Evolutionary conservation across 805 yeast species (phyloP), one percentile per base, ranked within the genome.

Genomic region (Lipomyces yamanashiensis): DNA sequence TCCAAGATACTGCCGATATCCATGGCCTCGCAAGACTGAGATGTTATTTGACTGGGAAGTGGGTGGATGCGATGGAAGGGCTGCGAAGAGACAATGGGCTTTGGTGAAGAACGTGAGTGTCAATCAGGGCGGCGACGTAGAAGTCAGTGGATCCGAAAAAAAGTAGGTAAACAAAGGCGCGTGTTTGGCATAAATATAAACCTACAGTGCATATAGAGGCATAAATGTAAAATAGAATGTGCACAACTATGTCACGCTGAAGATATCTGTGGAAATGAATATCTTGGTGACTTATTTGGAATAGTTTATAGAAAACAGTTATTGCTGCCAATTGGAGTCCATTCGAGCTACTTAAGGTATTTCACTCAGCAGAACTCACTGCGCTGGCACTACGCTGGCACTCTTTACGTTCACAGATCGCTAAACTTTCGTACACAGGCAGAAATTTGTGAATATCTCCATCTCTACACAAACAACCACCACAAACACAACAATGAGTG

Each of bases 1-100:
- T 90, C 96, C 73, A 92, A 84, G 66, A 89, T 80, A 70, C 82
- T 82, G 69, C 86, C 84, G 73, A 91, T 84, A 77, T 90, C 89
- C 84, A 82, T 83, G 49, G 57, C 59, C 40, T 36, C 54, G 17
- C 48, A 37, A 19, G 36, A 37, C 19, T 21, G 52, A 48, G 34
- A 19, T 23, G n/a, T 2, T 12, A 15, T 36, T 19, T 34, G 53
- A 19, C 13, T 23, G 13, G 21, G 48, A 57, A 49, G 19, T 21
- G 33, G 43, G 17, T 34, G 43, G 40, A 23, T 9, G n/a, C 45
- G 21, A 28, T 12, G 51, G 33, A 28, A 5, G 15, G 40, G 33
- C 54, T 8, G 23, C 43, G 54, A 33, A 37, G 21, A 47, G 50
- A 9, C 33, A 28, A 28, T 28, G 28, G 5, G 5, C 28, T 28